Evolutionary conservation across 352 stramenopile species (phyloP).

Genomic region (Blastocystis sp.): DNA sequence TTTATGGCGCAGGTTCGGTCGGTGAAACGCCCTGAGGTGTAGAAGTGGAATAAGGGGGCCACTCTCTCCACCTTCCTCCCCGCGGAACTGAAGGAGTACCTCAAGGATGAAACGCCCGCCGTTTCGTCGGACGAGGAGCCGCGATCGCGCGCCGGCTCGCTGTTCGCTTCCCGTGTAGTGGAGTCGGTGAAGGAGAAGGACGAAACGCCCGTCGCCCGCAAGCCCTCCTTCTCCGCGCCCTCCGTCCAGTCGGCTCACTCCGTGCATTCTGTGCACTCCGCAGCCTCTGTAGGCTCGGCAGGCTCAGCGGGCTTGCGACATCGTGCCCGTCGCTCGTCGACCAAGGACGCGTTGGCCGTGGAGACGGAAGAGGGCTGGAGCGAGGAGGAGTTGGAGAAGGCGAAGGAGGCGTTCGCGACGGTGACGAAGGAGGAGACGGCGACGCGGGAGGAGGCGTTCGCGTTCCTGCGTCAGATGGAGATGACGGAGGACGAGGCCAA

Average conservation of each 20-base stretch:
- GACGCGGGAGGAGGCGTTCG: not conserved
- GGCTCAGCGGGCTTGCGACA: too few relatives aligned
- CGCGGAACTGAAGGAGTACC: constrained; percentile 29
- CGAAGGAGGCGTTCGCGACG: not conserved
- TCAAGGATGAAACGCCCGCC: not conserved
- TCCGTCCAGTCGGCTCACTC: not conserved
- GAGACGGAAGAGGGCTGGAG: not conserved
- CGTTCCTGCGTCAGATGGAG: not conserved
- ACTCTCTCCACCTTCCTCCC: constrained; percentile 40
- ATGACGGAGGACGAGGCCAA: not conserved
- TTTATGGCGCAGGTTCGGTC: constrained; percentile 56
- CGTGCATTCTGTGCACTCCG: too few relatives aligned
- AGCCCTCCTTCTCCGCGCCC: constrained; percentile 1
- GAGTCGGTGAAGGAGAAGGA: constrained; percentile 37
- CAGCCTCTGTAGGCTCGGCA: not conserved
- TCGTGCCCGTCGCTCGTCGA: not conserved
- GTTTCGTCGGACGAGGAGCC: not conserved
- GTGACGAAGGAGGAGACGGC: not conserved
- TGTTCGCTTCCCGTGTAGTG: constrained; percentile 2
- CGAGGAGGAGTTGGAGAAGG: not conserved
- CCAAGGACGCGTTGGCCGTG: not conserved
- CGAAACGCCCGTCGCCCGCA: not conserved
- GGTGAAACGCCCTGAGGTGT: not conserved
- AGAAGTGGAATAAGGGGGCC: constrained; percentile 63
- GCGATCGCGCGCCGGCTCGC: not conserved